A percentile compares a stretch with the other conserved stretches of the same genome.
Conservation (phyloP, 2,329 filamentous ascomycete species). For the Diaporthe sp. region DNA sequence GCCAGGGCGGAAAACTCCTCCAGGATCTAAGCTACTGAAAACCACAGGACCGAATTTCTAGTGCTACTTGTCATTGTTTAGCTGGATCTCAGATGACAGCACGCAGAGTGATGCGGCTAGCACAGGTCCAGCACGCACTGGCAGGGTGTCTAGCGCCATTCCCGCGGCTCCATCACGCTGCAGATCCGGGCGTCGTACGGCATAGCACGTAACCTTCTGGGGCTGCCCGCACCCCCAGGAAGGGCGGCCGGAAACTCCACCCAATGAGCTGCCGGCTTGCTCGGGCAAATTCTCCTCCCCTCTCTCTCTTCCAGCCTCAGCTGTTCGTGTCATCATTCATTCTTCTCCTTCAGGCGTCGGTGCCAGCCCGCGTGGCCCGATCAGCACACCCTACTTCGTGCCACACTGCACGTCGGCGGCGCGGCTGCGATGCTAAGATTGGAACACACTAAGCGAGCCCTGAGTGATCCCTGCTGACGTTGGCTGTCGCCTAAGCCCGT, state of each 20-base stretch:
- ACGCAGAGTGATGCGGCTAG: conserved; percentile 1
- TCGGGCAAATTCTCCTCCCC: neutral
- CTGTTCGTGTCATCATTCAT: conserved; percentile 14
- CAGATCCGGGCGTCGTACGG: conserved; percentile 8
- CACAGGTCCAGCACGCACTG: neutral
- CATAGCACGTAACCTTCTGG: neutral
- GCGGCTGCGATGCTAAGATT: conserved; percentile 21
- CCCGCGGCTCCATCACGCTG: conserved; percentile 21
- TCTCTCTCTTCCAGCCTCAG: neutral
- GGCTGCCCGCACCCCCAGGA: neutral
- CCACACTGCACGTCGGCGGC: conserved; percentile 12
- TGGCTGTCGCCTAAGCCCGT: conserved; percentile 5
- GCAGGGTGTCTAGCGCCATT: conserved; percentile 1
- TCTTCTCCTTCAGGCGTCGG: neutral
- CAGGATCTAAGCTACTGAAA: neutral
- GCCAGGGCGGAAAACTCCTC: conserved; percentile 2
- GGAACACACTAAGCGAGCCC: conserved; percentile 18
- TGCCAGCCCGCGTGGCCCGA: conserved; percentile 7
- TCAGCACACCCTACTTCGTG: conserved; percentile 1
- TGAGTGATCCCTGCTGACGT: conserved; percentile 11
- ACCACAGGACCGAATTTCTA: neutral
- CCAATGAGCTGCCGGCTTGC: conserved; percentile 3
- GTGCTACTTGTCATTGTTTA: neutral
- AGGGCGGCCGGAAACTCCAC: neutral
- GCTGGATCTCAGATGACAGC: conserved; percentile 5